Evolutionary conservation across 148 eudicot species (phyloP), one percentile per base, ranked within the genome.

Genomic region (Polygonum maritimum): DNA sequence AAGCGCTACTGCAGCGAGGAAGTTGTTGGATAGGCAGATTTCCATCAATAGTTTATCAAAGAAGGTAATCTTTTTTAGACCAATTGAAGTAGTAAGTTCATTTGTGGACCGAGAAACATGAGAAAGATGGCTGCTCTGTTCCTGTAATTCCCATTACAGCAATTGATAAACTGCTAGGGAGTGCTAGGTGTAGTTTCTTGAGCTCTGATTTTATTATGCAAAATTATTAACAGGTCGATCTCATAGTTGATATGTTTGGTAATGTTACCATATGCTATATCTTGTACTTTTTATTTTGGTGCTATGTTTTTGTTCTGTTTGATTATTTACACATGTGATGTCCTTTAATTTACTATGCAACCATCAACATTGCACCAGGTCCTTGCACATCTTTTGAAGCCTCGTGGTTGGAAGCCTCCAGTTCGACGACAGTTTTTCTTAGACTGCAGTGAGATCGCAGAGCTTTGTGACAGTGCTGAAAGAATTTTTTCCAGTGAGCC

Each of bases 331-430:
- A 9, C 67, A 36, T 67, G 4, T 16, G 16, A 2, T 72, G 7
- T 19, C 36, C 63, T 21, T 44, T 76, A 7, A 52, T 11, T 74
- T 69, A 22, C 33, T 26, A 44, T 7, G 75, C 40, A 48, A 72
- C 18, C 52, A 12, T 44, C 35, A 21, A 44, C 75, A 44, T 54
- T 40, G 5, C 36, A 72, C 79, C 75, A 95, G 98, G 96, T 95
- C 84, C 87, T 95, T 78, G 91, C 96, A 60, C 92, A 92, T 89
- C 96, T 95, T 75, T 78, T 95, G 54, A 95, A 95, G 86, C 99
- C 99, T 69, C 97, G 99, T 80, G 99, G 99, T 69, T 95, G 99
- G 99, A 95, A 95, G 78, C 99, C 99, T 83, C 99, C 99, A 55
- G 99, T 95, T 76, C 92, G 92, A 5, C 87, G 97, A 48, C 99